phyloP scores from a whole-genome alignment of 163 green algal species.

The Scenedesmus sp. region DNA sequence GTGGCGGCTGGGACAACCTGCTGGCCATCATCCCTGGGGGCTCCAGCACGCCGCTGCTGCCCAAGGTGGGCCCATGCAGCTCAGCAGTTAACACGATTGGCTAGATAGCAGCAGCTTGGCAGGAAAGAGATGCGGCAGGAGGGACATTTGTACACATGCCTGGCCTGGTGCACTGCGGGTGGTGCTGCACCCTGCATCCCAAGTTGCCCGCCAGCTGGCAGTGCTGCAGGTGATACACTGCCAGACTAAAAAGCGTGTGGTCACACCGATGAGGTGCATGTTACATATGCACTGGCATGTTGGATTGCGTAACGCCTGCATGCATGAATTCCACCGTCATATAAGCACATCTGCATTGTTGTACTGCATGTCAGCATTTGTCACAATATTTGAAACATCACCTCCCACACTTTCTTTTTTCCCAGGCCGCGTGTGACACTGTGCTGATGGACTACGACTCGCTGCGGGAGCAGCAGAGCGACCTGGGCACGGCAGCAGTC shows the following conservation, averaged over 20 bases:
- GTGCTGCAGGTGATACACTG: no score
- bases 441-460: slow-evolving; percentile 99
- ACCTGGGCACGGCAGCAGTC: slow-evolving; percentile 94
- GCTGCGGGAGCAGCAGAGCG: slow-evolving; percentile 91
- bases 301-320: no score
- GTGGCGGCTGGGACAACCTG: slow-evolving; percentile 98
- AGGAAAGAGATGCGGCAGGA: background rate
- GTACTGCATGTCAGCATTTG: slow-evolving; percentile 67
- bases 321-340: no score
- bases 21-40: slow-evolving; percentile 98
- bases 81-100: background rate
- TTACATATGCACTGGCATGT: no score
- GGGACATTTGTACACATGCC: background rate
- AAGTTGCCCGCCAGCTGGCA: slow-evolving; percentile 40
- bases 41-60: slow-evolving; percentile 93
- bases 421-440: slow-evolving; percentile 53
- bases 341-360: background rate
- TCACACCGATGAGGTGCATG: no score
- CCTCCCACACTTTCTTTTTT: no score
- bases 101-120: background rate
- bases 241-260: no score
- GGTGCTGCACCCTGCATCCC: background rate
- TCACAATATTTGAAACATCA: slow-evolving; percentile 65
- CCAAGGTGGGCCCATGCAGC: slow-evolving; percentile 72
- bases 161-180: no score